Base-by-base conservation (phyloP, 2,329 filamentous ascomycete species). In the Keithomyces neogunnii region DNA sequence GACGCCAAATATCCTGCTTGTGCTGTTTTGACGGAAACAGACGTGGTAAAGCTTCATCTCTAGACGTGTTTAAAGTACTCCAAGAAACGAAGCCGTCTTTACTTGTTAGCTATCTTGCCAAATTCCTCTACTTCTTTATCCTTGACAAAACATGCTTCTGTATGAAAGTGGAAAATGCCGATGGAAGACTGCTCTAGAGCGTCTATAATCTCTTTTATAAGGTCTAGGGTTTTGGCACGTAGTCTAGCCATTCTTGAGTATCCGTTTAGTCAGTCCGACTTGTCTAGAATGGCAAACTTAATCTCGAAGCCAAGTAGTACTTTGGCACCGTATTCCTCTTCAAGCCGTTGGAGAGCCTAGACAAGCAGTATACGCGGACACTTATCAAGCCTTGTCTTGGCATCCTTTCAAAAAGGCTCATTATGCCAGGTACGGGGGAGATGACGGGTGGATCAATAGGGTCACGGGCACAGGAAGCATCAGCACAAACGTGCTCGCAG, bases 131-230 rank as follows among this genome's bases (percentile, higher is more conserved):
- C 46, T 28, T 39, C 35, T 29, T 38, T 48, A 13, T 39, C 31
- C 36, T 48, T 48, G 10, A 48, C 46, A 19, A 33, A 48, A 9
- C 33, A 26, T 10, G 30, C 45, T 51, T 51, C 43, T 33, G 49
- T 38, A 47, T 51, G 49, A 30, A 51, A 51, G 36, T 51, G 49
- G n/a, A 47, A 45, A 31, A 51, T 47, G 31, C 30, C 28, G 5
- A 51, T 48, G 33, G 43, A 51, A 8, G 49, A 51, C 30, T 43
- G 9, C 9, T 51, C 30, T 19, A 51, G 44, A 19, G 30, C 38
- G 38, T 42, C 10, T 13, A 51, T 10, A 43, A 51, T 47, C 32
- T 48, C 46, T 19, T 48, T 33, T 2, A 48, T 33, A 8, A 48
- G 28, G 4, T 28, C 19, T 28, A 48, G 39, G 4, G 46, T 40